A percentile compares a stretch with the other conserved stretches of the same genome.
Conservation (phyloP, 768 basidiomycete species). For the Cystobasidiopsis lactophilus region DNA sequence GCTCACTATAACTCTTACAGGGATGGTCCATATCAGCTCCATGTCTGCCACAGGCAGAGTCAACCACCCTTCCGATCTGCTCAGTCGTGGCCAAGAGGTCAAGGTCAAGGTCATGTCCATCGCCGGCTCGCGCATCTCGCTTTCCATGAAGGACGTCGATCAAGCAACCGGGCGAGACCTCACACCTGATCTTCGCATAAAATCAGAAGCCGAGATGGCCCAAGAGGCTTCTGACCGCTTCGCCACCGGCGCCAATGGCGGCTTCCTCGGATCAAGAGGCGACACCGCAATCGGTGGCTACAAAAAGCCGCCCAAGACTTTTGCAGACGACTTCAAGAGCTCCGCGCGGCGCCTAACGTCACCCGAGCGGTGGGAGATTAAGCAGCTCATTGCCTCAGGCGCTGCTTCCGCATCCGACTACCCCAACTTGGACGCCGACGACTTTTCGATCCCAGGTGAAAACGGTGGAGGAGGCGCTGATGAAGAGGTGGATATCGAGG, state of each 20-base stretch:
- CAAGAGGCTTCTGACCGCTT: constrained; percentile 47
- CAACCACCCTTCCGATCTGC: constrained; percentile 64
- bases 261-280: constrained; percentile 45
- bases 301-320: constrained; percentile 7
- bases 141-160: constrained; percentile 98
- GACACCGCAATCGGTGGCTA: constrained; percentile 6
- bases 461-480: constrained; percentile 54
- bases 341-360: constrained; percentile 79
- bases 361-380: constrained; percentile 98
- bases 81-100: constrained; percentile 60
- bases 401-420: constrained; percentile 80
- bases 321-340: constrained; percentile 33
- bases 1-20: constrained; percentile 28
- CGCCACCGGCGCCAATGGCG: constrained; percentile 63
- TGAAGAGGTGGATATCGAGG: constrained; percentile 90
- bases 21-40: constrained; percentile 91
- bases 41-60: constrained; percentile 62
- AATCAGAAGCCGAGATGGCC: constrained; percentile 68
- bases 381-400: constrained; percentile 91
- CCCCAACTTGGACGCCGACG: constrained; percentile 47
- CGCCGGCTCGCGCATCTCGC: constrained; percentile 51
- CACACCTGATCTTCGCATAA: constrained; percentile 81
- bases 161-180: constrained; percentile 73
- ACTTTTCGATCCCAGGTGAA: constrained; percentile 25
- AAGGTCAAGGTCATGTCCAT: constrained; percentile 95